Evolutionary conservation across 352 stramenopile species (phyloP).

Genomic region (Globisporangium okanoganense): DNA sequence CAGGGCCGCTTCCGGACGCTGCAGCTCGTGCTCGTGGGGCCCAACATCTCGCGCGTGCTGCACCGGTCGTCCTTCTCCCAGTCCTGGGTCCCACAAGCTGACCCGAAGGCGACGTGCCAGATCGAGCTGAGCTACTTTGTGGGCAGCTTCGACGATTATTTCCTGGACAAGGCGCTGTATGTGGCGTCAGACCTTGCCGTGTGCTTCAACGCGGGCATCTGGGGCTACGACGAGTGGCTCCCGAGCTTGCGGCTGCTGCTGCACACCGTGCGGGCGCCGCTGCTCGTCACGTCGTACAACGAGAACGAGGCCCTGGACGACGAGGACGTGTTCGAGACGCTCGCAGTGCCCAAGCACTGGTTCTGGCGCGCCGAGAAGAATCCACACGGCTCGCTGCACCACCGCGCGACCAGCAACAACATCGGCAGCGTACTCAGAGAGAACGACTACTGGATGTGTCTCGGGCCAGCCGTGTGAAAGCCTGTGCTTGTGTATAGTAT

Average conservation of each 20-base stretch:
- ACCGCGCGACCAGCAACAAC: slow-evolving; percentile 53
- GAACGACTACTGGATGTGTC: slow-evolving; percentile 85
- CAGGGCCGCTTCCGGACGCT: slow-evolving; percentile 32
- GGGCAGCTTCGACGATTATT: slow-evolving; percentile 60
- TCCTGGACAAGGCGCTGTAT: slow-evolving; percentile 39
- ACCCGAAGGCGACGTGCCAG: slow-evolving; percentile 17
- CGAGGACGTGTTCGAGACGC: slow-evolving; percentile 62
- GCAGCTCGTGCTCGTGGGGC: slow-evolving; percentile 64
- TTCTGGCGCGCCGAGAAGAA: slow-evolving; percentile 78
- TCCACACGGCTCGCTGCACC: slow-evolving; percentile 31
- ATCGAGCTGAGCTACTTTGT: slow-evolving; percentile 70
- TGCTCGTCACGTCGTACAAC: slow-evolving; percentile 87
- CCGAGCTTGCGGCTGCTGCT: slow-evolving; percentile 68
- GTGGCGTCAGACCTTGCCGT: slow-evolving; percentile 52
- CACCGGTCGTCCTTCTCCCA: slow-evolving; percentile 32
- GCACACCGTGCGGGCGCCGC: slow-evolving; percentile 40
- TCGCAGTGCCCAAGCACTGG: slow-evolving; percentile 42
- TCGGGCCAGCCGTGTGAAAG: slow-evolving; percentile 21
- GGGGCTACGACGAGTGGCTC: slow-evolving; percentile 86
- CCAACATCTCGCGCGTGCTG: slow-evolving; percentile 61
- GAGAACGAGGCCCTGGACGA: slow-evolving; percentile 75
- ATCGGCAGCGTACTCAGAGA: slow-evolving; percentile 59
- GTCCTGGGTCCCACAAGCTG: slow-evolving; percentile 1
- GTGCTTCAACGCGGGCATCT: slow-evolving; percentile 86
- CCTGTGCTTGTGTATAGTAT: not conserved